Percentiles rank a stretch among this genome's conserved stretches.
Conservation (phyloP, 1,139 yeast genomes). For the Blastobotrys proliferans region DNA sequence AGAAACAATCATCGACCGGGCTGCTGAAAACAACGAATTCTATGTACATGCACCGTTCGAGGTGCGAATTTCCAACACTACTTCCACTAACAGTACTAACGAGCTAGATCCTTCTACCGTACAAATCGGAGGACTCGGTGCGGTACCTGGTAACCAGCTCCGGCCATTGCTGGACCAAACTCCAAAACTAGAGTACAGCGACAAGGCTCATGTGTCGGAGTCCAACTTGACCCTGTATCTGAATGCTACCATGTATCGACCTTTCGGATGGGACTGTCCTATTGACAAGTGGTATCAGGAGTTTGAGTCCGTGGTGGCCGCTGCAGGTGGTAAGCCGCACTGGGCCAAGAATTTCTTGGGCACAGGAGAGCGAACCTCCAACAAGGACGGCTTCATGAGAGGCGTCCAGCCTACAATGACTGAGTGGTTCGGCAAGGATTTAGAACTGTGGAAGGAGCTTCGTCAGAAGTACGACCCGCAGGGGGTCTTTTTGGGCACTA, state of each 20-base stretch:
- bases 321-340: slow-evolving; percentile 90
- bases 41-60: slow-evolving; percentile 95
- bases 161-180: slow-evolving; percentile 81
- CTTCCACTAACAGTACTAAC: slow-evolving; percentile 38
- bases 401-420: slow-evolving; percentile 68
- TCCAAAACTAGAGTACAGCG: slow-evolving; percentile 44
- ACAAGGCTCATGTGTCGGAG: slow-evolving; percentile 49
- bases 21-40: slow-evolving; percentile 56
- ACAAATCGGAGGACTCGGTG: slow-evolving; percentile 44
- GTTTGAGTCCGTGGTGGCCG: slow-evolving; percentile 74
- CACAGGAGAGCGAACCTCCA: slow-evolving; percentile 30
- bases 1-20: slow-evolving; percentile 56
- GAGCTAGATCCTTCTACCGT: slow-evolving; percentile 13
- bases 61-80: slow-evolving; percentile 87
- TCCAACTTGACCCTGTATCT: slow-evolving; percentile 80
- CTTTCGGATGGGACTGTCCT: slow-evolving; percentile 71
- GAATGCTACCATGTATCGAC: slow-evolving; percentile 95
- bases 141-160: slow-evolving; percentile 77
- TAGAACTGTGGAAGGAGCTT: slow-evolving; percentile 54
- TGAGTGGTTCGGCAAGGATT: slow-evolving; percentile 78
- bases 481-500: slow-evolving; percentile 64
- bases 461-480: slow-evolving; percentile 72
- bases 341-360: slow-evolving; percentile 99
- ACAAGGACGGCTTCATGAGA: slow-evolving; percentile 66
- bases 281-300: slow-evolving; percentile 75